Base-by-base conservation (phyloP, 352 stramenopile species). In the Phytophthora gonapodyides region DNA sequence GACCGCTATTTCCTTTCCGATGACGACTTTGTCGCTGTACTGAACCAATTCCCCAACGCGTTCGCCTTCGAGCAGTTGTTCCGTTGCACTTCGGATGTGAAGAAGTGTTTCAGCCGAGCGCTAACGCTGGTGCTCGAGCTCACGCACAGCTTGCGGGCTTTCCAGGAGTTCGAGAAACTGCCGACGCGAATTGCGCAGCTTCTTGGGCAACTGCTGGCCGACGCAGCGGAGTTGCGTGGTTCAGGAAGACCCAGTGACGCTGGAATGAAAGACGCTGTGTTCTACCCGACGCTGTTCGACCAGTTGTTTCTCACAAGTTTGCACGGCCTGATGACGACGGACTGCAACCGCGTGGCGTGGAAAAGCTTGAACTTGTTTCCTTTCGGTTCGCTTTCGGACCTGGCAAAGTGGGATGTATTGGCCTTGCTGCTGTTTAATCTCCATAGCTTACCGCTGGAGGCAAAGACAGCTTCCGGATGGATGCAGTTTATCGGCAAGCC, bases 41-140 rank as follows among this genome's bases (percentile, higher is more conserved):
- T 93, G 36, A 89, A 92, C n/a, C 87, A 96, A 64, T 94, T 96
- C 44, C 87, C 87, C 5, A 87, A 94, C 65, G 73, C 73, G 2
- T 92, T 94, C 60, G 85, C 82, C 4, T 90, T 94, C 47, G 76
- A 88, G 43, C 85, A 94, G 50, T 40, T 94, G 2, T 91, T 92
- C 31, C 58, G 57, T 12, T 91, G 81, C 69, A 82, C 70, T 2
- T 65, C 82, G 36, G 81, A 94, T 52, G 78, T 84, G 16, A 92
- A 94, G 55, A 91, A 90, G 52, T 82, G 76, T 57, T 92, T 92
- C 46, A 89, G 81, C 56, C 74, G 85, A 57, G 82, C 85, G 5
- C 49, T 94, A 16, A 88, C 85, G 13, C 53, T 94, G 19, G 82
- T 92, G 7, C 30, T 92, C 11, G 85, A 94, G 69, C 77, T 94